Evolutionary conservation across 306 rosid species (phyloP).

Genomic region (Fragaria ananassa): DNA sequence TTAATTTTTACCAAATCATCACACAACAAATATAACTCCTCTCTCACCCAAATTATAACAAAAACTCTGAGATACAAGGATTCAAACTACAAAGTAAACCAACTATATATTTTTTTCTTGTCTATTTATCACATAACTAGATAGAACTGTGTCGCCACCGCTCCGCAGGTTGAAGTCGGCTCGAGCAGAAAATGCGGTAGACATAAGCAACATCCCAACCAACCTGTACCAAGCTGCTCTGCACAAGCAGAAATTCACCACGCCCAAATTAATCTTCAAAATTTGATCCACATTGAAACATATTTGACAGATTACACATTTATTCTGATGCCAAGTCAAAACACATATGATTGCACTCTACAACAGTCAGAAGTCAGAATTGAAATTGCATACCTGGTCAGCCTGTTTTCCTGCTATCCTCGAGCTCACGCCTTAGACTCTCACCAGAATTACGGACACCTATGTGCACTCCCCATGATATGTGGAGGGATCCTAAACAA

Average conservation of each 20-base stretch:
- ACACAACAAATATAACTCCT: too few relatives aligned
- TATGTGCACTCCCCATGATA: background rate
- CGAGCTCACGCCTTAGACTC: background rate
- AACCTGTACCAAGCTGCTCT: background rate
- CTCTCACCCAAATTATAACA: constrained; percentile 29
- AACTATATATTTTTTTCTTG: too few relatives aligned
- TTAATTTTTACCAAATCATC: too few relatives aligned
- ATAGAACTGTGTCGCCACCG: background rate
- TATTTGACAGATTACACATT: background rate
- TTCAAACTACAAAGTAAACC: too few relatives aligned
- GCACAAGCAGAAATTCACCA: background rate
- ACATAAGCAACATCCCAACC: background rate
- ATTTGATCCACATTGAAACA: background rate
- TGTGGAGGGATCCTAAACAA: background rate
- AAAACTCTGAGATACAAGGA: too few relatives aligned
- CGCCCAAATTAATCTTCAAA: background rate
- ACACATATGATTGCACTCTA: background rate
- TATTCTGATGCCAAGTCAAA: background rate
- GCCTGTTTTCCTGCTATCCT: background rate
- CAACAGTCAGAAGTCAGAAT: background rate
- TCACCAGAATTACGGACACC: background rate
- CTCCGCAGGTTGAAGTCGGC: background rate
- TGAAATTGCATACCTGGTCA: background rate
- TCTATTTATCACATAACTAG: background rate
- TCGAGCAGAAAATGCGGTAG: background rate